Base-by-base conservation (phyloP, 768 basidiomycete genomes). In the Termitomyces sp. region DNA sequence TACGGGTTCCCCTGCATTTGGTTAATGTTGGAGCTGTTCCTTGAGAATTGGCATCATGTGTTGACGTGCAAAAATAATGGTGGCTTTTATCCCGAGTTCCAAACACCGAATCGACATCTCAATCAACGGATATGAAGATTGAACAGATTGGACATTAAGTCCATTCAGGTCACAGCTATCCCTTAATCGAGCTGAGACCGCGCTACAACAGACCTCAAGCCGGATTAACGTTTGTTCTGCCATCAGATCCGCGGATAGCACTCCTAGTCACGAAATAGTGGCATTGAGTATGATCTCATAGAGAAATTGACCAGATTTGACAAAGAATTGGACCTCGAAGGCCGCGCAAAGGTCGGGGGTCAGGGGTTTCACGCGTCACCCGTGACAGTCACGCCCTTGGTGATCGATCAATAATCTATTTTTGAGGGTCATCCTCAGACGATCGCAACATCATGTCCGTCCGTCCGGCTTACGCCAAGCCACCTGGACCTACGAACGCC, bases 401-500 rank as follows among this genome's bases (percentile, higher is more conserved):
- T 50, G 49, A 53, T 53, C 26, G 51, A 53, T 40, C 38, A 53
- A 28, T n/a, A 26, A 53, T 52, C 50, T 52, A 52, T 40, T 42
- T 28, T 6, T 40, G 38, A 40, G 51, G 51, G 22, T 51, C 24
- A 16, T 28, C 32, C 7, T 40, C 38, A 52, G 50, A 52, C 24
- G 13, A 51, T 14, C 36, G 16, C 36, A n/a, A n/a, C 51, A 53
- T 20, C 18, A 53, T 53, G 51, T 40, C 36, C 16, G 16, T 28
- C 16, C 18, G 28, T n/a, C 51, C 51, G 38, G 38, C 26, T 53
- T 30, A 14, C 6, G 24, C 16, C 14, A 52, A 52, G 53, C 13
- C 40, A 14, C 8, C 12, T 40, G 51, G 57, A 58, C 20, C 57
- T 24, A 53, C 43, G 20, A 24, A 54, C 6, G 24, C 24, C 43